phyloP scores from a whole-genome alignment of 768 basidiomycete genomes.

The Phaeotremella skinneri region DNA sequence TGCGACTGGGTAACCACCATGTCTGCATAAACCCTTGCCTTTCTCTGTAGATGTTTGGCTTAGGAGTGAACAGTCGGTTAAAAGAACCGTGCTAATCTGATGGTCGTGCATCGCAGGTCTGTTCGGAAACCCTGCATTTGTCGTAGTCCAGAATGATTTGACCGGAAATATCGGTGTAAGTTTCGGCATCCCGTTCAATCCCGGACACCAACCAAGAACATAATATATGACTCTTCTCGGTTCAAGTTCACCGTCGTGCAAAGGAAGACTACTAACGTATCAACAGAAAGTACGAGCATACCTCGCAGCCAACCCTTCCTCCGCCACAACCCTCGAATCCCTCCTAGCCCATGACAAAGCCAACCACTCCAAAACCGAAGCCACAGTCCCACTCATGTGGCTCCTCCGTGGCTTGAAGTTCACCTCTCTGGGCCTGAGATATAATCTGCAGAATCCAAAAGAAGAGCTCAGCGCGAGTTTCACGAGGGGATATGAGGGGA shows the following conservation, averaged over 20 bases:
- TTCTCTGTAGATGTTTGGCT: too few species aligned
- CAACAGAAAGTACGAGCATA: conserved; percentile 83
- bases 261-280: not conserved
- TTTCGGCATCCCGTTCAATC: conserved; percentile 33
- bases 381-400: conserved; percentile 93
- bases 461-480: conserved; percentile 74
- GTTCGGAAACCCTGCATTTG: conserved; percentile 79
- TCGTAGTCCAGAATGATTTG: conserved; percentile 77
- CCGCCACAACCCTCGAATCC: conserved; percentile 75
- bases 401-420: conserved; percentile 81
- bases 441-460: conserved; percentile 64
- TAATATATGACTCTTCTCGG: too few species aligned
- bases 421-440: conserved; percentile 68
- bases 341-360: conserved; percentile 77
- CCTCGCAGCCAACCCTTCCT: conserved; percentile 64
- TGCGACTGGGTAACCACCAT: too few species aligned
- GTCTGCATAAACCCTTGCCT: too few species aligned
- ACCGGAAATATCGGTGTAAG: conserved; percentile 84
- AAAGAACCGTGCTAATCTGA: too few species aligned
- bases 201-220: not conserved
- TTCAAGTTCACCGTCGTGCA: too few species aligned
- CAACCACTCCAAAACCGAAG: conserved; percentile 67
- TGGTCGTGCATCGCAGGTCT: conserved; percentile 59
- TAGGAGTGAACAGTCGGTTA: too few species aligned
- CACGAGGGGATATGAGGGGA: conserved; percentile 72